Percentiles rank a stretch among this genome's conserved stretches.
These are phyloP conservation scores for Neurospora sp. DNA, from an alignment of 495 filamentous ascomycete genomes.

Conservation along the genomic window DNA sequence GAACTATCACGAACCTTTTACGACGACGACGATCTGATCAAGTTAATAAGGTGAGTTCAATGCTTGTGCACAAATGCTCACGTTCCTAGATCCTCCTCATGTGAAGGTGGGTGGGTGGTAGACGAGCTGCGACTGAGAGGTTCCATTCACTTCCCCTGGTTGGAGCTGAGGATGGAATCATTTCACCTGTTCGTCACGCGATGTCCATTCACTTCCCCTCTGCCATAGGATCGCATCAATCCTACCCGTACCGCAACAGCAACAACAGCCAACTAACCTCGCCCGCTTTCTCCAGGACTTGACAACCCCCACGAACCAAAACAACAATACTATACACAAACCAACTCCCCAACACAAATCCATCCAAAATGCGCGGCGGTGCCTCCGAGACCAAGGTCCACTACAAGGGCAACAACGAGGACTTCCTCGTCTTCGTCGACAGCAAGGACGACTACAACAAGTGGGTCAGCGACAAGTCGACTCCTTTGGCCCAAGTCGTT, in stretches of 20 bases:
- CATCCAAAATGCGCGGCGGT: conserved; percentile 68
- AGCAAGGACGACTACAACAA: conserved; percentile 58
- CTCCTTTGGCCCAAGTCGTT: conserved; percentile 76
- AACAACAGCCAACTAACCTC: neutral
- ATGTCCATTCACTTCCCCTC: neutral
- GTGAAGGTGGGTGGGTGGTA: neutral
- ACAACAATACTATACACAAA: conserved; percentile 9
- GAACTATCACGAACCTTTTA: neutral
- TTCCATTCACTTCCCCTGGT: neutral
- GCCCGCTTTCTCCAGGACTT: neutral
- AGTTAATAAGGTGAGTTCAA: neutral
- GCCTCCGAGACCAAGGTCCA: conserved; percentile 66
- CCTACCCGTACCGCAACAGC: neutral
- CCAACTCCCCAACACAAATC: conserved; percentile 7
- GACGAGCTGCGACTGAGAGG: neutral
- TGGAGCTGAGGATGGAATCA: neutral
- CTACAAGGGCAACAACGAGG: conserved; percentile 79
- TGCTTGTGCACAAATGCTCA: neutral
- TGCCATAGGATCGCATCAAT: neutral
- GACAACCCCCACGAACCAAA: neutral
- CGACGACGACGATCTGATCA: neutral
- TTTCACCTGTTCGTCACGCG: neutral
- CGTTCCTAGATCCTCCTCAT: neutral
- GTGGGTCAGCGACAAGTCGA: conserved; percentile 72
- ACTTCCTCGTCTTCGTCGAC: conserved; percentile 88